These are phyloP conservation scores for Verticillium albo-atrum DNA, from an alignment of 2,329 filamentous ascomycete species.

Conservation along the genomic window DNA sequence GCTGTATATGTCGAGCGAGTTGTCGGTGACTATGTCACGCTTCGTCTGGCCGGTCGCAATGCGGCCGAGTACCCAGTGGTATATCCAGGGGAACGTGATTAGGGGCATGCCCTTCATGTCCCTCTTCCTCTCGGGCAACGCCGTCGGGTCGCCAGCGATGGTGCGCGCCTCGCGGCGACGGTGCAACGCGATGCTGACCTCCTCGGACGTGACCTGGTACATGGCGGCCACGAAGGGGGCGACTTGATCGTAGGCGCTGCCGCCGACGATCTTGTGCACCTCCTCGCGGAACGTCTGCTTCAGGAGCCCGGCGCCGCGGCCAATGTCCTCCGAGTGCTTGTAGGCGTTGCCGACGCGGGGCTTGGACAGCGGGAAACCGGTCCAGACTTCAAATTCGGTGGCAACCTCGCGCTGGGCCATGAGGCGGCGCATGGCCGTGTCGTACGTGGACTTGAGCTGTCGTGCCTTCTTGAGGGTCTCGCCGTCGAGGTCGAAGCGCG, in stretches of 20 bases:
- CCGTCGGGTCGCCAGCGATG: neutral
- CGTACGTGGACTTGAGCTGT: conserved; percentile 72
- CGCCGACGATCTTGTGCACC: conserved; percentile 62
- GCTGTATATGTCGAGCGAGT: neutral
- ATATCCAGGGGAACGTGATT: conserved; percentile 94
- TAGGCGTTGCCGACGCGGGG: conserved; percentile 72
- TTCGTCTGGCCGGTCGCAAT: conserved; percentile 47
- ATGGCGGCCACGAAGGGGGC: conserved; percentile 78
- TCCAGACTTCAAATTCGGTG: conserved; percentile 91
- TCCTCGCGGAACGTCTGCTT: conserved; percentile 64
- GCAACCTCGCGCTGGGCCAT: conserved; percentile 80
- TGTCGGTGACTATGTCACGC: neutral
- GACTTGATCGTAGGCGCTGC: conserved; percentile 55
- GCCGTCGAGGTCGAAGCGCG: conserved; percentile 48
- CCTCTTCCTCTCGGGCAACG: neutral
- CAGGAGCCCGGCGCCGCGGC: conserved; percentile 59
- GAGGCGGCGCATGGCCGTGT: conserved; percentile 68
- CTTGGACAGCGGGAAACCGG: conserved; percentile 75
- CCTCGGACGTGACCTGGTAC: conserved; percentile 75
- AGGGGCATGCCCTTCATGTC: conserved; percentile 61
- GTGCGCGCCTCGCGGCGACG: conserved; percentile 7
- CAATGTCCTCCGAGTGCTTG: conserved; percentile 82
- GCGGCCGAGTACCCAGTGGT: conserved; percentile 64
- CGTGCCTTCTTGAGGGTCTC: conserved; percentile 55
- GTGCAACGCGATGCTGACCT: conserved; percentile 56